Evolutionary conservation across 2,329 filamentous ascomycete species (phyloP), one percentile per base, ranked within the genome.

Genomic region (Cladophialophora bantiana): DNA sequence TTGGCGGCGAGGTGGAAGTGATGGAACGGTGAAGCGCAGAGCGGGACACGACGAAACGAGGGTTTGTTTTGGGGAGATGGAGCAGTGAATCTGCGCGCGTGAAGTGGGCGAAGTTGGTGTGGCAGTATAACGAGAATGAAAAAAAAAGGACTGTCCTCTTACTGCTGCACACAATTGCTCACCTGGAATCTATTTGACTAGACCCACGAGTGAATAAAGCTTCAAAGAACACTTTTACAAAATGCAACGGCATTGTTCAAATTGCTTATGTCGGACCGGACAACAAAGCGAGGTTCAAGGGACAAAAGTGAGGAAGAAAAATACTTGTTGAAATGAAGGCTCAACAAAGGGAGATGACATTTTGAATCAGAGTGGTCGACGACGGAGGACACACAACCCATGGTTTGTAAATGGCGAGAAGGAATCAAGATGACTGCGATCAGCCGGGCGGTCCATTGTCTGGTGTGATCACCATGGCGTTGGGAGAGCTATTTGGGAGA

Each of bases 11-110:
- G 26, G 26, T 26, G 45, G 12, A 18, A 50, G 18, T 26, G 18
- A 50, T 50, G 18, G 45, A 50, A 50, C 45, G n/a, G 18, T 50
- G 45, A 12, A 50, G 45, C 45, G 26, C 45, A 15, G 20, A 50
- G 9, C 18, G 26, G 1, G 45, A 7, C 5, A 20, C 4, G 45
- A 50, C 7, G 20, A 50, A 26, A 50, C 10, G 9, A 10, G 10
- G 7, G 20, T 50, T 26, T 50, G 20, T 50, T 20, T 50, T 26
- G 3, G 3, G 40, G 40, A n/a, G 15, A 42, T 1, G 40, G 40
- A n/a, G 15, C 4, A 50, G 45, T 26, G 18, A 50, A 12, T 50
- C 9, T 50, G 18, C 18, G 13, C 15, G 20, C 12, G n/a, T 6
- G 20, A 26, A 26, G 26, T 26, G 26, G 26, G 26, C 26, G 26